phyloP scores from a whole-genome alignment of 495 filamentous ascomycete species.

The Oidiodendron maius region DNA sequence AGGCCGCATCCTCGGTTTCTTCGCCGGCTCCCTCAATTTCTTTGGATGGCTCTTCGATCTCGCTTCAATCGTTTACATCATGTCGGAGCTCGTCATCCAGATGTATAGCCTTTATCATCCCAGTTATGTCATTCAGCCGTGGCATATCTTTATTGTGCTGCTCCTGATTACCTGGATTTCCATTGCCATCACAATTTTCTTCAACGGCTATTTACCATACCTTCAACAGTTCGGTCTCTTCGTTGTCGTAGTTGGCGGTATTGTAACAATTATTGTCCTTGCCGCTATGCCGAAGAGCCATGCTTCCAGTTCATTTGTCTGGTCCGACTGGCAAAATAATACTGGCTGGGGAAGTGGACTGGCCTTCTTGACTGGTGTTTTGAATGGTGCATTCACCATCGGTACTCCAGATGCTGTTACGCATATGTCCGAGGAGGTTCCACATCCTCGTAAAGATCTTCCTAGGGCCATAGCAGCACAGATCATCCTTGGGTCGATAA shows the following conservation, averaged over 20 bases:
- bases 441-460: slow-evolving; percentile 54
- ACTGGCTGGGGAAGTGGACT: slow-evolving; percentile 67
- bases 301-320: slow-evolving; percentile 52
- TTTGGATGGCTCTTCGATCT: slow-evolving; percentile 69
- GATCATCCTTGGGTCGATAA: slow-evolving; percentile 51
- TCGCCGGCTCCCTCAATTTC: slow-evolving; percentile 73
- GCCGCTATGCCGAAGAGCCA: slow-evolving; percentile 66
- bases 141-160: slow-evolving; percentile 72
- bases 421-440: slow-evolving; percentile 80
- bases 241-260: slow-evolving; percentile 60
- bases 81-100: slow-evolving; percentile 59
- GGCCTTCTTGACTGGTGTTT: slow-evolving; percentile 73
- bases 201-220: slow-evolving; percentile 60
- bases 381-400: slow-evolving; percentile 83
- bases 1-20: slow-evolving; percentile 66
- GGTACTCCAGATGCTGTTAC: slow-evolving; percentile 72
- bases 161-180: slow-evolving; percentile 62
- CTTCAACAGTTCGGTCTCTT: slow-evolving; percentile 66
- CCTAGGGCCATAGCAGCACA: slow-evolving; percentile 57
- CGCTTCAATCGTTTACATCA: slow-evolving; percentile 62
- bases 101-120: slow-evolving; percentile 70
- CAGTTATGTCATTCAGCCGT: slow-evolving; percentile 52
- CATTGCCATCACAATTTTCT: slow-evolving; percentile 59
- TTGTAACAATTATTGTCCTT: slow-evolving; percentile 68
- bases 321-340: slow-evolving; percentile 57